Evolutionary conservation across 2,329 filamentous ascomycete genomes (phyloP), one percentile per base, ranked within the genome.

Genomic region (Verticillium longisporum): DNA sequence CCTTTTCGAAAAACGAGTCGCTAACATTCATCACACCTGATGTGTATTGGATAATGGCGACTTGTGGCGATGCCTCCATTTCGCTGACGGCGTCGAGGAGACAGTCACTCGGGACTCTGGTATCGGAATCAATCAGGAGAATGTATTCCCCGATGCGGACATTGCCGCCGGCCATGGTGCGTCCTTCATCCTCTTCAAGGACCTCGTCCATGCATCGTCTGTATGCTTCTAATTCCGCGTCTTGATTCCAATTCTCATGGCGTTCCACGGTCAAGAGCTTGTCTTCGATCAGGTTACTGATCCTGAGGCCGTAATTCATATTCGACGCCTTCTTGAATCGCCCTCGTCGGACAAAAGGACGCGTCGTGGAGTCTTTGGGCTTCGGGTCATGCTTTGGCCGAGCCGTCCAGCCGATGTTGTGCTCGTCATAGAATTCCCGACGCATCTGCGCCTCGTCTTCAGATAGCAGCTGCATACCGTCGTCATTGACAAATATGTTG

Each of bases 1-100:
- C 74, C 56, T 88, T 88, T 72, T 92, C 89, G 67, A 92, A 92
- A 73, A 85, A 89, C 60, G 82, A 86, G 67, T 84, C 77, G 1
- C 86, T 83, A 14, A 92, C 87, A 66, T 92, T 87, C 88, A 92
- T 91, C 62, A 92, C 88, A 32, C 88, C 87, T 10, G 88, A 89
- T 0, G 83, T 83, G 73, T 88, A 89, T 70, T 91, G 88, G 62
- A 90, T 79, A 67, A 91, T 89, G n/a, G 83, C 88, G 0, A 89
- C 86, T 66, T 90, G 83, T 0, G 87, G 88, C n/a, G 82, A 87
- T 64, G 84, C 78, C 66, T 88, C 84, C 87, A 91, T 89, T 70
- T 91, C 88, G n/a, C 82, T 83, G 18, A 85, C 87, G 15, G 84
- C 86, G 64, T 89, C 86, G 6, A 90, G 76, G 15, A 90, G 78